Percentiles rank a stretch among this genome's conserved stretches.
Conservation (phyloP, 257 asterid genomes). For the Verbascum thapsus region DNA sequence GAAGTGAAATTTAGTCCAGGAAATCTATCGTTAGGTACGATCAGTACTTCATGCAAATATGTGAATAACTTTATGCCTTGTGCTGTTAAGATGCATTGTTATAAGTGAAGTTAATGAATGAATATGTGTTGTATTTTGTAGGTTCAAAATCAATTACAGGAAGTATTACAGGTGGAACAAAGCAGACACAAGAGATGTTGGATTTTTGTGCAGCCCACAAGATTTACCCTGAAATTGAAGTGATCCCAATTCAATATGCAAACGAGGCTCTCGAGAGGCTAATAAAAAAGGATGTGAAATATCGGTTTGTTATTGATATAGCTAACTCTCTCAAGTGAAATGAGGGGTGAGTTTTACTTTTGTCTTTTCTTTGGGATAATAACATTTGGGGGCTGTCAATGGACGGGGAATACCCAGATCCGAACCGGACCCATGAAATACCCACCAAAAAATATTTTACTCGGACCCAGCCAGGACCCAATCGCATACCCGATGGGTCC, state of each 20-base stretch:
- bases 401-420: too few species aligned
- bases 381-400: too few species aligned
- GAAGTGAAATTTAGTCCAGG: conserved; percentile 68
- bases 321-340: conserved; percentile 62
- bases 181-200: conserved; percentile 79
- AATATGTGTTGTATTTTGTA: conserved; percentile 23
- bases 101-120: background rate
- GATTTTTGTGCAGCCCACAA: conserved; percentile 81
- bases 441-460: too few species aligned
- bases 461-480: too few species aligned
- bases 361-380: background rate
- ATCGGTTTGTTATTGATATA: conserved; percentile 85
- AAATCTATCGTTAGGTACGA: conserved; percentile 54
- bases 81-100: background rate
- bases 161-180: conserved; percentile 82
- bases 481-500: too few species aligned
- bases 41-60: background rate
- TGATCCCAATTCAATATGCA: conserved; percentile 64
- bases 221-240: conserved; percentile 78
- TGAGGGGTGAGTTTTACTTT: conserved; percentile 1
- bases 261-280: conserved; percentile 83
- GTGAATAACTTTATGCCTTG: background rate
- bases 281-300: conserved; percentile 79
- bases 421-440: too few species aligned
- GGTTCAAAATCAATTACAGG: conserved; percentile 69